Evolutionary conservation across 2,329 filamentous ascomycete species (phyloP), one percentile per base, ranked within the genome.

Genomic region (Davidsoniella australis): DNA sequence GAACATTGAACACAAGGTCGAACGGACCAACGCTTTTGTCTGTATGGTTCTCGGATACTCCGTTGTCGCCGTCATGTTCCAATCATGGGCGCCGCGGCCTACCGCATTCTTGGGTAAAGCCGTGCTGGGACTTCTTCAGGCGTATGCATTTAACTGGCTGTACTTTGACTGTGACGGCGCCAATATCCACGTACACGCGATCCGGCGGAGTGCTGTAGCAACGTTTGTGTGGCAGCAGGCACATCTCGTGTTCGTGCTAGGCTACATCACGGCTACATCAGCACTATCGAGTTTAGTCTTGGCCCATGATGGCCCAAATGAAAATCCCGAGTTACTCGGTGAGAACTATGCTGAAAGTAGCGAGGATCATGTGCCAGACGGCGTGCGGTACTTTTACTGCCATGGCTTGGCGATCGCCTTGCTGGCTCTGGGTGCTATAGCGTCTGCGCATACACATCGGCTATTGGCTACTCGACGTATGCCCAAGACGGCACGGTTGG

Each of bases 1-100:
- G 43, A 81, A 79, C 55, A 81, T 81, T 54, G 78, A 81, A 60
- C 78, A 82, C 59, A 71, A 74, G 49, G 74, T 76, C 4, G 77
- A 80, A 59, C 65, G 78, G 5, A 80, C 73, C 26, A 75, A 74
- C 50, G 76, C 76, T 0, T 82, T 81, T 56, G 73, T 80, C 0
- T 73, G 75, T 0, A 63, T 81, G 2, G 76, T 82, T 1, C 73
- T 81, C 55, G 77, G 78, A 14, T 80, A 79, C 55, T 75, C 71
- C 1, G 76, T 81, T 20, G 68, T 81, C 24, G 75, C 71, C 0
- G 64, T 80, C 36, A 63, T 79, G 39, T 80, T 75, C 57, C 76
- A 80, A 56, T 76, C 69, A 53, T 64, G 65, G 8, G 66, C 65
- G 1, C 66, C 71, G 54, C 73, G 73, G 4, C 62, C 78, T 9